phyloP scores from a whole-genome alignment of 495 filamentous ascomycete genomes.

The Antarctomyces pellizariae region DNA sequence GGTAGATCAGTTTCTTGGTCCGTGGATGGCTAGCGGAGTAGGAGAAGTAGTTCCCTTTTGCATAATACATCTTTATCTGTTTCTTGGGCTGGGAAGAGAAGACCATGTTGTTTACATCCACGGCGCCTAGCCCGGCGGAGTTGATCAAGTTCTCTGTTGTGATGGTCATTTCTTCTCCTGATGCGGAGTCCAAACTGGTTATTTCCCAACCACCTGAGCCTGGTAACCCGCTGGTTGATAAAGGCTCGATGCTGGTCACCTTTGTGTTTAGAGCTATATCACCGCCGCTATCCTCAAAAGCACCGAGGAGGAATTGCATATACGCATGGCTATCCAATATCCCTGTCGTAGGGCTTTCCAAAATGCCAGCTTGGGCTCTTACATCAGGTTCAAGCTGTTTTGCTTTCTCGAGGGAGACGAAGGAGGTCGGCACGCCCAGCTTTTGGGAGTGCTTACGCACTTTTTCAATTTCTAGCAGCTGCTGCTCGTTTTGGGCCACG shows the following conservation, averaged over 20 bases:
- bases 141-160: constrained; percentile 62
- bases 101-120: constrained; percentile 60
- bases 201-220: constrained; percentile 26
- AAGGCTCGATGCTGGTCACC: constrained; percentile 33
- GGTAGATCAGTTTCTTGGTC: constrained; percentile 64
- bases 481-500: constrained; percentile 54
- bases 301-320: constrained; percentile 57
- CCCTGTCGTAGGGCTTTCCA: constrained; percentile 67
- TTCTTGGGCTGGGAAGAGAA: constrained; percentile 25
- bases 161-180: constrained; percentile 28
- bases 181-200: constrained; percentile 18
- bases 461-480: constrained; percentile 39
- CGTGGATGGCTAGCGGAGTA: constrained; percentile 41
- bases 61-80: constrained; percentile 45
- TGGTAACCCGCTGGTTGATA: constrained; percentile 26
- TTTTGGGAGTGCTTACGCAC: constrained; percentile 40
- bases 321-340: constrained; percentile 74
- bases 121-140: constrained; percentile 60
- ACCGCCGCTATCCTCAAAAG: constrained; percentile 55
- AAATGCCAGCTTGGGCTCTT: constrained; percentile 37
- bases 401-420: constrained; percentile 38
- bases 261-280: constrained; percentile 38
- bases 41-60: constrained; percentile 90
- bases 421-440: constrained; percentile 50
- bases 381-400: constrained; percentile 46